Percentiles rank a stretch among this genome's conserved stretches.
These are phyloP conservation scores for Cenchrus americanus DNA, from an alignment of 176 grass and related monocot genomes.

Conservation along the genomic window DNA sequence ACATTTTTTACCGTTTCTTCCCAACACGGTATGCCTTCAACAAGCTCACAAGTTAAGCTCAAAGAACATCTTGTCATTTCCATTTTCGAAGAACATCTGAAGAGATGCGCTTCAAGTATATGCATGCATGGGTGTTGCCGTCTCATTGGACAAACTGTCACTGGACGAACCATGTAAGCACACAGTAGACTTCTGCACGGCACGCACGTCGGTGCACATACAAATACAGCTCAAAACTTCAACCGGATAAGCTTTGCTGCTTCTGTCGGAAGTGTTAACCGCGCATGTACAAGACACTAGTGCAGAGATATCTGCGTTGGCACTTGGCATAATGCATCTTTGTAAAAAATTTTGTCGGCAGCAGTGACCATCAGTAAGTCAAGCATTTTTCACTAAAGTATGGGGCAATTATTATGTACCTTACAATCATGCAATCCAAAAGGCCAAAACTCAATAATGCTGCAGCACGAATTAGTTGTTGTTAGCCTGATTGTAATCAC, in stretches of 20 bases:
- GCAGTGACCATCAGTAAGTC: neutral
- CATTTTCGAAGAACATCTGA: too few relatives aligned
- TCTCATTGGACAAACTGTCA: neutral
- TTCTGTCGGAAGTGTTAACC: slow-evolving; percentile 6
- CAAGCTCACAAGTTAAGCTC: too few relatives aligned
- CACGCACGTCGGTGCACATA: neutral
- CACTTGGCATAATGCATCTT: slow-evolving; percentile 2
- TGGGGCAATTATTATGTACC: neutral
- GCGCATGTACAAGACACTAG: neutral
- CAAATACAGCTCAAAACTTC: neutral
- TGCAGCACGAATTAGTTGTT: neutral
- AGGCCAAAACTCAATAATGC: neutral
- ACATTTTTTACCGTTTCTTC: too few relatives aligned
- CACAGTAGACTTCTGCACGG: neutral
- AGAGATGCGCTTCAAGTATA: too few relatives aligned
- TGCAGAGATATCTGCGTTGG: neutral
- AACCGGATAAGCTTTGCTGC: neutral
- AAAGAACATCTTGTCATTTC: too few relatives aligned
- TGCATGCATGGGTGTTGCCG: neutral
- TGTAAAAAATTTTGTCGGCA: neutral
- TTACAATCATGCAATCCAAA: slow-evolving; percentile 22
- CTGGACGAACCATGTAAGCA: neutral
- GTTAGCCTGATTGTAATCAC: too few relatives aligned
- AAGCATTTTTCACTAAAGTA: slow-evolving; percentile 6
- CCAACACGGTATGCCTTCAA: too few relatives aligned